A percentile compares a stretch with the other conserved stretches of the same genome.
These are phyloP conservation scores for Dothistroma septosporum DNA, from an alignment of 2,329 filamentous ascomycete genomes.

Conservation along the genomic window DNA sequence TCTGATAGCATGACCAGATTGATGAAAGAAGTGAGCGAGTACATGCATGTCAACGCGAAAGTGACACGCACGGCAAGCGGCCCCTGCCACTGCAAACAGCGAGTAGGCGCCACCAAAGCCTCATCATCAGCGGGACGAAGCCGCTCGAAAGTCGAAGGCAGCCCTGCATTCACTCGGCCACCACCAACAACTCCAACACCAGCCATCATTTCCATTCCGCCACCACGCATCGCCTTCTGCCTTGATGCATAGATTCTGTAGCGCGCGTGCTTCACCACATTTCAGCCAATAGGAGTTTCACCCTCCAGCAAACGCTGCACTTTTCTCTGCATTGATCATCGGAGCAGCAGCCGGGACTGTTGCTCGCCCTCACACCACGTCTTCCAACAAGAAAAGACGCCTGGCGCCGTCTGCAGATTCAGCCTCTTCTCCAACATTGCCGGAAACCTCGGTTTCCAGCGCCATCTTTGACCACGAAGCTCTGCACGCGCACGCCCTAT, in stretches of 20 bases:
- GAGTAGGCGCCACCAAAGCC: too few relatives aligned
- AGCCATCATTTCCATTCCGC: background rate
- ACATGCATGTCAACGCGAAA: background rate
- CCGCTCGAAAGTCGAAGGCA: background rate
- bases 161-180: background rate
- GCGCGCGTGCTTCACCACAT: background rate
- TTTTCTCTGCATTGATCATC: background rate
- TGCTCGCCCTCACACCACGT: background rate
- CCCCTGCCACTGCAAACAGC: background rate
- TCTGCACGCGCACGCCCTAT: conserved; percentile 19
- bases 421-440: background rate
- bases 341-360: background rate
- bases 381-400: background rate
- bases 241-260: background rate
- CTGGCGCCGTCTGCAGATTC: background rate
- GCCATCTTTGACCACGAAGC: conserved; percentile 17
- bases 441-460: background rate
- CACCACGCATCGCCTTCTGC: background rate
- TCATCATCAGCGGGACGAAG: background rate
- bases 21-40: too few relatives aligned
- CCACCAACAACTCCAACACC: background rate
- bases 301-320: background rate
- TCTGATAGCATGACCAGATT: too few relatives aligned
- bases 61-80: background rate
- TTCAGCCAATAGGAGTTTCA: background rate